Percentiles rank a stretch among this genome's conserved stretches.
Evolutionary conservation across 148 eudicot genomes (phyloP).

Genomic region (Vaccinium vitisidaea): DNA sequence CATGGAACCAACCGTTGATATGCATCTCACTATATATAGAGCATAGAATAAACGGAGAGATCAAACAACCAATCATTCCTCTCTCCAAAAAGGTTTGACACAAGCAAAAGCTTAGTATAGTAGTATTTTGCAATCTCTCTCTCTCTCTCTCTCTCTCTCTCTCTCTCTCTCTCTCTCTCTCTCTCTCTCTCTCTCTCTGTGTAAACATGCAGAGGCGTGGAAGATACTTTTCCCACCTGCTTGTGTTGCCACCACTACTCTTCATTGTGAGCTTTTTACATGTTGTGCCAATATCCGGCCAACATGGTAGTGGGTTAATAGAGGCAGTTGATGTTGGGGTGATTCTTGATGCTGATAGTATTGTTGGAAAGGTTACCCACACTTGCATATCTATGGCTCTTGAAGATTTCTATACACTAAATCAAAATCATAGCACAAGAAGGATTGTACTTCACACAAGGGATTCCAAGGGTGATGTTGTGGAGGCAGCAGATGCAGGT

Average conservation of each 20-base stretch:
- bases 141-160: neutral
- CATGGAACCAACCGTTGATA: too few species aligned
- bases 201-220: neutral
- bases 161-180: neutral
- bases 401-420: slow-evolving; percentile 41
- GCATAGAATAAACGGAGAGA: too few species aligned
- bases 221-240: neutral
- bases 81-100: too few species aligned
- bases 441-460: slow-evolving; percentile 33
- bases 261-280: neutral
- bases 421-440: slow-evolving; percentile 34
- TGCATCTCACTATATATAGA: too few species aligned
- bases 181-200: neutral
- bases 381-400: slow-evolving; percentile 55
- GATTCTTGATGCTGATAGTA: slow-evolving; percentile 32
- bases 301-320: neutral
- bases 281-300: neutral
- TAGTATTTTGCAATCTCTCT: neutral
- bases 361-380: slow-evolving; percentile 38
- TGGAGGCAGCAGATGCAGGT: neutral
- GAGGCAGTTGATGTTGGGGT: slow-evolving; percentile 45
- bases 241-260: neutral
- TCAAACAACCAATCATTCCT: too few species aligned
- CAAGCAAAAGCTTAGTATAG: too few species aligned
- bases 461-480: neutral